Evolutionary conservation across 306 rosid species (phyloP).

Genomic region (Rubus idaeus): DNA sequence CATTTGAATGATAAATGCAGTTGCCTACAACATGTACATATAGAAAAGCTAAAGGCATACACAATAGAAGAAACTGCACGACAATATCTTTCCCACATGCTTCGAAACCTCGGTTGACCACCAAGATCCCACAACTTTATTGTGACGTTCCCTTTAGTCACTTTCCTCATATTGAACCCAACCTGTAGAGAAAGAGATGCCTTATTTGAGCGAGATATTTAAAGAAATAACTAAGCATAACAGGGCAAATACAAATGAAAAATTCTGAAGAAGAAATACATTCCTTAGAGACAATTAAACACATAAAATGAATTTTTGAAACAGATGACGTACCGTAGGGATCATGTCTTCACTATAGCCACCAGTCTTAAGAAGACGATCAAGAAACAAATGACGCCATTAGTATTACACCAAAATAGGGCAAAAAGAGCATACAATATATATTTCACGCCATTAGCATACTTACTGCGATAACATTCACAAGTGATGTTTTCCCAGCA

Average conservation of each 20-base stretch:
- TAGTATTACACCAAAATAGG: conserved; percentile 18
- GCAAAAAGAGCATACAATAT: background rate
- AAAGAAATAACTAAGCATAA: background rate
- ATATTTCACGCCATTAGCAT: background rate
- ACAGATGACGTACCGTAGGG: conserved; percentile 56
- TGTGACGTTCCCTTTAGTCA: conserved; percentile 67
- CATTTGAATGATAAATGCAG: background rate
- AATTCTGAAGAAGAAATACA: background rate
- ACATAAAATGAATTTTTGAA: background rate
- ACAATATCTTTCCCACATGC: conserved; percentile 83
- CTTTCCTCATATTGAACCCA: conserved; percentile 73
- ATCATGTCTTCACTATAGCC: conserved; percentile 78
- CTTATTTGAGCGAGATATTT: conserved; percentile 10
- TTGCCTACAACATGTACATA: background rate
- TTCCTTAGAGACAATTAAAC: background rate
- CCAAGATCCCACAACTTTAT: conserved; percentile 79
- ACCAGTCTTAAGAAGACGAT: conserved; percentile 45
- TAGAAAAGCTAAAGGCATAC: conserved; percentile 26
- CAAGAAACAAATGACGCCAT: conserved; percentile 22
- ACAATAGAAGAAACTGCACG: conserved; percentile 67
- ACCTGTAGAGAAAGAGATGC: conserved; percentile 40
- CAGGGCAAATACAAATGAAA: background rate
- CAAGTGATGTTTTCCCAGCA: conserved; percentile 76
- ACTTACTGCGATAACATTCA: conserved; percentile 75
- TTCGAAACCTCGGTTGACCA: conserved; percentile 71